phyloP scores from a whole-genome alignment of 2,329 filamentous ascomycete species.

The Diaporthe helianthi region DNA sequence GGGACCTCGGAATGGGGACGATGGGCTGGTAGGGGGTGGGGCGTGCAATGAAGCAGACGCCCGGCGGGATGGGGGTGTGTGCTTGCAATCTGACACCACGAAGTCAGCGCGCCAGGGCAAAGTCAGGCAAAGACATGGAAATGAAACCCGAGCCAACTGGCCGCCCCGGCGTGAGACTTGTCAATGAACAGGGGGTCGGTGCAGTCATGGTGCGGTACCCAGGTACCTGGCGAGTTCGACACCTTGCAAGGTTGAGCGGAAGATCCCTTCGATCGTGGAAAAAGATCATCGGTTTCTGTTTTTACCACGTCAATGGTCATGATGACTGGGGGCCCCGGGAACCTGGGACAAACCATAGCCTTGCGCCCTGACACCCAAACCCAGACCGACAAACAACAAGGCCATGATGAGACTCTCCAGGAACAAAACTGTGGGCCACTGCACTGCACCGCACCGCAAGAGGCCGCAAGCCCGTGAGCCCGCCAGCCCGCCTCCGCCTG shows the following conservation, averaged over 20 bases:
- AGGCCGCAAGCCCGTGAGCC: slow-evolving; percentile 12
- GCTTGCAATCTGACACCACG: slow-evolving; percentile 10
- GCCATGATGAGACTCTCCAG: slow-evolving; percentile 24
- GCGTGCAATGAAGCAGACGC: slow-evolving; percentile 21
- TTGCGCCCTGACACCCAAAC: slow-evolving; percentile 26
- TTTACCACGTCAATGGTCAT: slow-evolving; percentile 34
- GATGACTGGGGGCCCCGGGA: slow-evolving; percentile 15
- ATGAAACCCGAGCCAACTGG: slow-evolving; percentile 21
- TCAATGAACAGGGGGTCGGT: slow-evolving; percentile 24
- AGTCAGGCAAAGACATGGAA: slow-evolving; percentile 16
- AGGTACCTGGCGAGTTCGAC: slow-evolving; percentile 13
- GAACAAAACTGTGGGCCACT: slow-evolving; percentile 32
- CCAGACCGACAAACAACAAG: slow-evolving; percentile 19
- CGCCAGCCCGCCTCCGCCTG: slow-evolving; percentile 22
- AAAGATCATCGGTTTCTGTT: slow-evolving; percentile 33
- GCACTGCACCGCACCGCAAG: slow-evolving; percentile 4
- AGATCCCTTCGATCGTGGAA: slow-evolving; percentile 34
- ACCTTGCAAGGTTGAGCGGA: slow-evolving; percentile 13
- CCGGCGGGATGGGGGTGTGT: slow-evolving; percentile 22
- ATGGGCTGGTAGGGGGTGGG: slow-evolving; percentile 15
- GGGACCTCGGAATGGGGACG: slow-evolving; percentile 25
- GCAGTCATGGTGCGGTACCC: slow-evolving; percentile 30
- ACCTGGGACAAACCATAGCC: slow-evolving; percentile 15
- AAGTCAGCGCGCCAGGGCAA: slow-evolving; percentile 8
- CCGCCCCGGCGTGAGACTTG: slow-evolving; percentile 16